Base-by-base conservation (phyloP, 768 basidiomycete species). In the Leccinum subtestaceum region DNA sequence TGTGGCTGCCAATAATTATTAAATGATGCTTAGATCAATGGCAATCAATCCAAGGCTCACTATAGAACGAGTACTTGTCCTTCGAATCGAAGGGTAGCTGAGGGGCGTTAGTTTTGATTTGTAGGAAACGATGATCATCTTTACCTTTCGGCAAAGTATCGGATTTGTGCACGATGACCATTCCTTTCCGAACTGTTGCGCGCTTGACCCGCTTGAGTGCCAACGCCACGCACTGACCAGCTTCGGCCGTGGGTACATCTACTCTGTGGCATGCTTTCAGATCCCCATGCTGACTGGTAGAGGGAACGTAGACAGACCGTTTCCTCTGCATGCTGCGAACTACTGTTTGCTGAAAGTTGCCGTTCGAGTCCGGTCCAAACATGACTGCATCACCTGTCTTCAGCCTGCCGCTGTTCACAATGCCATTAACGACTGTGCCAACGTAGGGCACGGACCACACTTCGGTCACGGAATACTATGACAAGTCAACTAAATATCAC, bases 291-390 rank as follows among this genome's bases (percentile, higher is more conserved):
- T 19, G 51, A 17, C 23, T 27, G 17, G 36, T 31, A 53, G 25
- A 36, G n/a, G 34, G 34, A 62, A 11, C 17, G 67, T 79, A 32
- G 52, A 69, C 80, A 34, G 51, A 89, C 90, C 91, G 77, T 73
- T 98, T 99, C 58, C 95, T 83, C 75, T 98, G 95, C 76, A 99
- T 99, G 64, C 86, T 90, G 77, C 91, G 93, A 61, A 99, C 78
- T 9, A 85, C 77, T 0, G 91, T 91, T 40, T 82, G 80, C 61
- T 86, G 83, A 73, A 88, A 98, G 66, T 91, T 87, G 2, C 96
- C 96, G 55, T 94, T 92, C 0, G 91, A 84, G 70, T 99, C 97
- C 1, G 97, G 97, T 1, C 96, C 97, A 51, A 97, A 77, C 21
- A 93, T 73, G 27, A 96, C 84, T 1, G 85, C 71, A 67, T 98